Evolutionary conservation across 2,329 filamentous ascomycete genomes (phyloP), one percentile per base, ranked within the genome.

Genomic region (Tolypocladium ovalisporum): DNA sequence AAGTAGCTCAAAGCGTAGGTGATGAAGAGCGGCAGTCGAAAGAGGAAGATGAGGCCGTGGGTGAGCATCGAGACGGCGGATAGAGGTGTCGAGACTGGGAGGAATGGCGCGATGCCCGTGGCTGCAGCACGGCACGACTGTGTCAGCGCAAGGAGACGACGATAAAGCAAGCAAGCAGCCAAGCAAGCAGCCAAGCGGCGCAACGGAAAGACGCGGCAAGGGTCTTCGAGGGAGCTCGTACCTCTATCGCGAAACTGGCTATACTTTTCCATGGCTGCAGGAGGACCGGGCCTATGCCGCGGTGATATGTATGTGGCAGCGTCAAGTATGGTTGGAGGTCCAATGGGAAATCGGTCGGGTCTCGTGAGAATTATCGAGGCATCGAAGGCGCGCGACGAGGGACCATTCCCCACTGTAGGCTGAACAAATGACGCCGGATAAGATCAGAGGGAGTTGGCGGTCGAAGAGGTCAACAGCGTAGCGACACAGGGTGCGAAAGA

Each of bases 21-120:
- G 58, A 93, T 63, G 69, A 97, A 86, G 57, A 96, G 72, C 1
- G 91, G 89, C 8, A 96, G 79, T 57, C 93, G 89, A 67, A 94
- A 76, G 70, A 85, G 75, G 76, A 97, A 96, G 65, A 97, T 78
- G 69, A 88, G 80, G 58, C 84, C 66, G 65, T 89, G 84, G 57
- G 89, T 69, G 22, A 89, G 76, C 19, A 84, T 78, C 62, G 84
- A 83, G 59, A 89, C 70, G 58, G 81, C 73, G 13, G 86, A 81
- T 29, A 84, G 76, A 53, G 85, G 82, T 8, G 87, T 82, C 22
- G 85, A 80, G 57, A 92, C 82, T 19, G 94, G 92, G 61, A 97
- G 86, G 76, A 99, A 99, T 58, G 94, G 94, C 62, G 94, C 90
- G 70, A 99, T 95, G 66, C 94, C 93, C 63, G 94, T 96, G 63